Evolutionary conservation across 2,329 filamentous ascomycete genomes (phyloP).

Genomic region (Lasiodiplodia hormozganensis): DNA sequence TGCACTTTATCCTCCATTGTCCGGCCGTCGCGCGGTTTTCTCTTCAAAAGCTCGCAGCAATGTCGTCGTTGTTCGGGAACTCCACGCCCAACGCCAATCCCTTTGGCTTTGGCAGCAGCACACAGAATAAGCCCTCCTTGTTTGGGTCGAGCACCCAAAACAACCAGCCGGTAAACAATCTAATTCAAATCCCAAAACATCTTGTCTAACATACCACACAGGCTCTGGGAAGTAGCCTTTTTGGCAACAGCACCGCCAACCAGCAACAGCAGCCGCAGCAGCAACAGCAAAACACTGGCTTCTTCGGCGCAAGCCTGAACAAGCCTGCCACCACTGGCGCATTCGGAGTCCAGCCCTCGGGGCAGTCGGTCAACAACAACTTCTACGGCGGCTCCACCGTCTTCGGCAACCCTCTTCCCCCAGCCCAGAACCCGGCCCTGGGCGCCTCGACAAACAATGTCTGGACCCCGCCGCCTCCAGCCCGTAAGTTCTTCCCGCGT

Average conservation of each 20-base stretch:
- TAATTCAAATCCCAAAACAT: background rate
- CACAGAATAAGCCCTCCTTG: constrained; percentile 25
- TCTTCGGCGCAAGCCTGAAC: constrained; percentile 29
- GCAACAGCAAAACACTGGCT: constrained; percentile 28
- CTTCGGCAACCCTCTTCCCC: constrained; percentile 39
- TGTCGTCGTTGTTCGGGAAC: constrained; percentile 20
- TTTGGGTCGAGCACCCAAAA: constrained; percentile 13
- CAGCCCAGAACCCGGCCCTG: constrained; percentile 9
- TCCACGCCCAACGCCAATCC: constrained; percentile 4
- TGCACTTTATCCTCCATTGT: constrained; percentile 1
- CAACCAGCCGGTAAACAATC: constrained; percentile 8
- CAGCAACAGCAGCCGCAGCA: constrained; percentile 12
- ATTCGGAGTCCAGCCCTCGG: constrained; percentile 4
- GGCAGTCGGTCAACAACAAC: constrained; percentile 17
- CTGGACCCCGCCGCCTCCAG: constrained; percentile 22
- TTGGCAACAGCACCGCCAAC: constrained; percentile 43
- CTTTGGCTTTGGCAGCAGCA: constrained; percentile 21
- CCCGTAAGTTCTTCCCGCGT: constrained; percentile 12
- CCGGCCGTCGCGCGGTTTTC: background rate
- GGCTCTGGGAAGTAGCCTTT: constrained; percentile 44
- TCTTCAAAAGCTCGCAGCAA: background rate
- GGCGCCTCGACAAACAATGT: constrained; percentile 24
- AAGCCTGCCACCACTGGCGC: constrained; percentile 44
- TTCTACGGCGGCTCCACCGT: constrained; percentile 41
- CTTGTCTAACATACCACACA: background rate